Percentiles rank a stretch among this genome's conserved stretches.
These are phyloP conservation scores for Candolleomyces aberdarensis DNA, from an alignment of 768 basidiomycete species.

Conservation along the genomic window DNA sequence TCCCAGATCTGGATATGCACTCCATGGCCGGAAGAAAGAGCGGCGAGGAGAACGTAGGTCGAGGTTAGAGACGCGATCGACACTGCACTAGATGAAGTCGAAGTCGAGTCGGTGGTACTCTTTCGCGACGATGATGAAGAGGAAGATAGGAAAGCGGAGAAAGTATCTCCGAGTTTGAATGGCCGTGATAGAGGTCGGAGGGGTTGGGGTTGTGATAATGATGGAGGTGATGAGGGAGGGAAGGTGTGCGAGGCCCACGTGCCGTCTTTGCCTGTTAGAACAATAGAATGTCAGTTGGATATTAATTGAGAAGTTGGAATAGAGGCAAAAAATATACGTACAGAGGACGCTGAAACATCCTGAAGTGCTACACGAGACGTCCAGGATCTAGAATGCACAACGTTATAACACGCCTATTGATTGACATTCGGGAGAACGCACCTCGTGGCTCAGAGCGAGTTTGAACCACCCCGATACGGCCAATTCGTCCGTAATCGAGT, in stretches of 20 bases:
- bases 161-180: slow-evolving; percentile 15
- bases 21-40: slow-evolving; percentile 36
- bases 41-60: slow-evolving; percentile 57
- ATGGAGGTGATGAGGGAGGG: slow-evolving; percentile 23
- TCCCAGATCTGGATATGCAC: slow-evolving; percentile 65
- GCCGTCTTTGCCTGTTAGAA: slow-evolving; percentile 39
- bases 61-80: slow-evolving; percentile 47
- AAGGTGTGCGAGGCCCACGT: slow-evolving; percentile 38
- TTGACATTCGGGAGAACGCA: slow-evolving; percentile 12
- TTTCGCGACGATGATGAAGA: no score
- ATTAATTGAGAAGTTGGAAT: neutral
- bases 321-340: slow-evolving; percentile 21
- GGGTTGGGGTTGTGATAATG: slow-evolving; percentile 6
- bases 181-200: slow-evolving; percentile 20
- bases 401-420: slow-evolving; percentile 3
- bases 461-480: slow-evolving; percentile 22
- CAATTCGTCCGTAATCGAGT: slow-evolving; percentile 27
- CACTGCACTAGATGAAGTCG: slow-evolving; percentile 23
- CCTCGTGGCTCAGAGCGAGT: slow-evolving; percentile 29
- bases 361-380: slow-evolving; percentile 41
- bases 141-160: no score
- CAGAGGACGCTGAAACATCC: slow-evolving; percentile 52
- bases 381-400: slow-evolving; percentile 28
- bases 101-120: slow-evolving; percentile 15
- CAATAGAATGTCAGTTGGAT: neutral